These are phyloP conservation scores for Zoysia japonica DNA, from an alignment of 176 grass and related monocot species.

Conservation along the genomic window DNA sequence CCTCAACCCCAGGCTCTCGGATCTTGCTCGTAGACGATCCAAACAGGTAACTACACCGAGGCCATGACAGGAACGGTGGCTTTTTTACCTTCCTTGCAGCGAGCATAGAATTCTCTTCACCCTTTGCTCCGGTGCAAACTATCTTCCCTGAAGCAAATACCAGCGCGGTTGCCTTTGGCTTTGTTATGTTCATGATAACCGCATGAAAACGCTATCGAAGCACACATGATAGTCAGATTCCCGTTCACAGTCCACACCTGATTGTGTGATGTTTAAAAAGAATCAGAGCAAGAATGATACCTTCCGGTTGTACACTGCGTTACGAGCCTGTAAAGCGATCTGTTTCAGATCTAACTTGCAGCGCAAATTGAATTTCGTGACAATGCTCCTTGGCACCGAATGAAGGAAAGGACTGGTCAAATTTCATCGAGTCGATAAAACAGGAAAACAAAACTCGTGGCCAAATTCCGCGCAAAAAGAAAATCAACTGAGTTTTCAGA, in stretches of 20 bases:
- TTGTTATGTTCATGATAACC: slow-evolving; percentile 92
- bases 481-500: neutral
- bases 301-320: slow-evolving; percentile 90
- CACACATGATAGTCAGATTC: slow-evolving; percentile 16
- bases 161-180: slow-evolving; percentile 81
- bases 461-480: neutral
- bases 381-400: slow-evolving; percentile 63
- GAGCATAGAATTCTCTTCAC: slow-evolving; percentile 66
- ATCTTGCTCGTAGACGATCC: too few relatives aligned
- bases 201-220: slow-evolving; percentile 71
- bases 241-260: neutral
- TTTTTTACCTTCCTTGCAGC: slow-evolving; percentile 45
- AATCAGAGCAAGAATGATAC: slow-evolving; percentile 30
- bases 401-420: slow-evolving; percentile 12
- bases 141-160: slow-evolving; percentile 92
- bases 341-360: slow-evolving; percentile 74
- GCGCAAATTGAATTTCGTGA: slow-evolving; percentile 73
- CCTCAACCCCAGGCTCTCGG: too few relatives aligned
- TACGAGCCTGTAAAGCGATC: slow-evolving; percentile 64
- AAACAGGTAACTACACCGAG: neutral
- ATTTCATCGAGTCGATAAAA: neutral
- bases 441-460: neutral
- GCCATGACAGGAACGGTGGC: neutral
- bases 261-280: neutral
- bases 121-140: slow-evolving; percentile 87